Base-by-base conservation (phyloP, 2,329 filamentous ascomycete genomes). In the Diaporthe caulivora region DNA sequence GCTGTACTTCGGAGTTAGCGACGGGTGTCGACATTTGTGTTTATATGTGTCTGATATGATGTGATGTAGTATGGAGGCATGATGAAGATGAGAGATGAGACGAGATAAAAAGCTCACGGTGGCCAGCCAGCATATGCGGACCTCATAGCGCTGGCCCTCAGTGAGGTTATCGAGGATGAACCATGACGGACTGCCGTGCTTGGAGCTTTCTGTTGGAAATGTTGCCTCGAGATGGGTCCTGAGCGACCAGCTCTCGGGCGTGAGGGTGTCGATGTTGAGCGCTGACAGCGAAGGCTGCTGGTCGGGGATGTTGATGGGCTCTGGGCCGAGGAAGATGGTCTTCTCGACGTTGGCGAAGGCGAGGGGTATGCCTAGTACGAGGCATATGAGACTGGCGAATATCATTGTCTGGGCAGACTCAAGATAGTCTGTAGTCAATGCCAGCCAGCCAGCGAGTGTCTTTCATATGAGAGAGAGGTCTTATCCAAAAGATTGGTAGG, bases 71-170 rank as follows among this genome's bases (percentile, higher is more conserved):
- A 5, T 9, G 34, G 34, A 34, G 5, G 5, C 34, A 34, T 34
- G 34, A 34, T 34, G 34, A 34, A 34, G 9, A 13, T 10, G 37
- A 40, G 37, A 13, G 37, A 13, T 10, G 37, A 40, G 37, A 13
- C 60, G 29, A 11, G 62, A 55, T 42, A 88, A n/a, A n/a, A n/a
- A n/a, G n/a, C 93, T 83, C 88, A 98, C 96, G 75, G 93, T 97
- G 53, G 97, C 97, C 74, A 95, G 88, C 95, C 96, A 99, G 84
- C 96, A 98, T 74, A 98, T 88, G 71, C 97, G 92, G 64, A 97
- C 89, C 86, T 99, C 97, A 86, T 98, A 98, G 77, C 95, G 90
- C 79, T 93, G 92, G 15, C 91, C 90, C 47, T 90, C 88, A n/a
- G 84, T 87, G 71, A 99, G 86, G 44, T 87, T 85, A 72, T 93